Percentiles rank a stretch among this genome's conserved stretches.
phyloP scores from a whole-genome alignment of 2,329 filamentous ascomycete species.

The Fusarium denticulatum region DNA sequence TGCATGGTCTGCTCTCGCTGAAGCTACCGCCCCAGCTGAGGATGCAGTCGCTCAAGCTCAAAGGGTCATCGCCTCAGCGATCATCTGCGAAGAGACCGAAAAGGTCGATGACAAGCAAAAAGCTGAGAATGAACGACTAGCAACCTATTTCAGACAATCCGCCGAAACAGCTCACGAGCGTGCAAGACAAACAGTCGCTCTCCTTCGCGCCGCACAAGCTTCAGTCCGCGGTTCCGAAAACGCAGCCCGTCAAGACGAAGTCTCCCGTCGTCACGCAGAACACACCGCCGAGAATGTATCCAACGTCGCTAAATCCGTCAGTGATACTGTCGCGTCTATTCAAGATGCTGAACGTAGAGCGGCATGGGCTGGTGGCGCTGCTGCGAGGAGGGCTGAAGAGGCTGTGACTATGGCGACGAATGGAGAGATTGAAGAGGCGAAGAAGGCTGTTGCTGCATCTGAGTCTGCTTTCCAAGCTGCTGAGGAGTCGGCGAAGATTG shows the following conservation, averaged over 20 bases:
- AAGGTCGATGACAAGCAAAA: conserved; percentile 25
- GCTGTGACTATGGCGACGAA: conserved; percentile 15
- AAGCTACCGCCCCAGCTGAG: conserved; percentile 24
- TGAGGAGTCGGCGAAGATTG: conserved; percentile 8
- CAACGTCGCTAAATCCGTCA: not conserved
- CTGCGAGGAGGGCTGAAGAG: conserved; percentile 15
- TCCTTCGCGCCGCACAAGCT: conserved; percentile 16
- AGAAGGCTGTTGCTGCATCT: conserved; percentile 11
- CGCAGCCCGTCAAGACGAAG: conserved; percentile 13
- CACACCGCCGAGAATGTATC: conserved; percentile 4
- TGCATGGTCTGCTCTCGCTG: conserved; percentile 20
- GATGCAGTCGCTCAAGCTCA: conserved; percentile 23
- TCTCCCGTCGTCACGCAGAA: not conserved
- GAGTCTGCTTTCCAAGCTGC: conserved; percentile 14
- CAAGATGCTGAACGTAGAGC: conserved; percentile 22
- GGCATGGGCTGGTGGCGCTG: conserved; percentile 10
- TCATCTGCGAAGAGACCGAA: conserved; percentile 18
- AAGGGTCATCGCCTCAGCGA: conserved; percentile 14
- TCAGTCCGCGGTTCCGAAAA: conserved; percentile 17
- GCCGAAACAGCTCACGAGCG: conserved; percentile 23
- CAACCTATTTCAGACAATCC: conserved; percentile 19
- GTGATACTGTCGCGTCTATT: not conserved
- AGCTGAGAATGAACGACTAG: conserved; percentile 1
- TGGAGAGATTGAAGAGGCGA: conserved; percentile 9
- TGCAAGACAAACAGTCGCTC: conserved; percentile 17